Evolutionary conservation across 306 rosid genomes (phyloP), one percentile per base, ranked within the genome.

Genomic region (Glycine latifolia): DNA sequence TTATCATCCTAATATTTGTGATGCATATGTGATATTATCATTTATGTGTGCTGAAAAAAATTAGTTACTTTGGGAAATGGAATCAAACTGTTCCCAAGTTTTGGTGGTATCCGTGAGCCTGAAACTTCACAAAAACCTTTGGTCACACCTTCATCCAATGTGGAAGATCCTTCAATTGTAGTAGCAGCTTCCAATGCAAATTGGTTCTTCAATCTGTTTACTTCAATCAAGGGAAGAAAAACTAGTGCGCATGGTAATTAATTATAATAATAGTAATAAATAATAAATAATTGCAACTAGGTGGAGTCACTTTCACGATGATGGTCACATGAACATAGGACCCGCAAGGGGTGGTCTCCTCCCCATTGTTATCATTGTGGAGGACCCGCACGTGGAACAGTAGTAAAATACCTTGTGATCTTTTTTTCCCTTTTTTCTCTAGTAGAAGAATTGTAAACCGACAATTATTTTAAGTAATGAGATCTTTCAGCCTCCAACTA

Each of bases 41-140:
- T 39, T 15, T 20, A 17, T 26, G 35, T 58, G 43, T 14, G 53
- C 81, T 63, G 56, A 43, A 56, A 56, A 49, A 6, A 43, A 70
- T 48, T 43, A 37, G 47, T 55, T 80, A 54, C 37, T 65, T 65
- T 77, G 78, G 88, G 83, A 77, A 78, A 77, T 73, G 79, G 85
- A 61, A 26, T 75, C 69, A 85, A 61, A 8, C 46, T 73, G 55
- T 77, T 77, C n/a, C n/a, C n/a, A 58, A 72, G 48, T 71, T 71
- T 81, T 39, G 16, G 71, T 8, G 78, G 73, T 49, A 67, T 20
- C 20, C 20, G 20, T 20, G 20, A 50, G 73, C 76, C 77, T 46
- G 83, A 77, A 65, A 37, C 16, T 77, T n/a, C 66, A 44, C 73
- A 58, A 78, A 63, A 35, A 71, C 41, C 69, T 81, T 43, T 8